Evolutionary conservation across 345 rosid genomes (phyloP), one percentile per base, ranked within the genome.

Genomic region (Tarenaya hassleriana): DNA sequence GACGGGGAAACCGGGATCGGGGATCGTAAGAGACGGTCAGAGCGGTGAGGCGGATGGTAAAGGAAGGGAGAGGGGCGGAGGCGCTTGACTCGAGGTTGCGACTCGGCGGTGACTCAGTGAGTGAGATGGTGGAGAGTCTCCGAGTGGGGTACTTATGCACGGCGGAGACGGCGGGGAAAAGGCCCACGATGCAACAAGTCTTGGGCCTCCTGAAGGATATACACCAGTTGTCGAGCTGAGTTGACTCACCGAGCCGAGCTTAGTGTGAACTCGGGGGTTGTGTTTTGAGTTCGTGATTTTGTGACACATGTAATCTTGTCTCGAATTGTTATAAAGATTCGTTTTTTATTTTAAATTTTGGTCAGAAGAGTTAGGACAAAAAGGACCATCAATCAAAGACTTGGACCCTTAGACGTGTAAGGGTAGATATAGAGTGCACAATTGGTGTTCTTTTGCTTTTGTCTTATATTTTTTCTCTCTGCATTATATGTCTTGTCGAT

Each of bases 101-200:
- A 56, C 68, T 67, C 8, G 72, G 56, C 8, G 75, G 69, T 10
- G 89, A 79, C 27, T 73, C 80, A 14, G 76, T 62, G 74, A 69
- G 62, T 15, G 85, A 82, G 70, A 87, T 91, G 86, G 86, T 77
- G 8, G 92, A 87, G 70, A 75, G 85, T 56, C 84, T 91, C 50
- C 78, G 89, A 35, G 85, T 87, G 10, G 87, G 81, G 20, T 91
- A 79, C 52, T 54, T 91, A 32, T 87, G 98, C 38, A 91, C 96
- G 63, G 96, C 95, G 3, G 96, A 91, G 64, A 43, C 66, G 11
- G 70, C 95, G 0, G 77, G 56, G 19, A 91, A 91, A 68, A 70
- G 98, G 41, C 96, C 96, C 52, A 82, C 85, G 13, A 87, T 91
- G 90, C 98, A 87, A 48, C 98, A 91, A 37, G 92, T 91, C 4